Conservation (phyloP, 2,329 filamentous ascomycete genomes). For the Xylaria sp. region DNA sequence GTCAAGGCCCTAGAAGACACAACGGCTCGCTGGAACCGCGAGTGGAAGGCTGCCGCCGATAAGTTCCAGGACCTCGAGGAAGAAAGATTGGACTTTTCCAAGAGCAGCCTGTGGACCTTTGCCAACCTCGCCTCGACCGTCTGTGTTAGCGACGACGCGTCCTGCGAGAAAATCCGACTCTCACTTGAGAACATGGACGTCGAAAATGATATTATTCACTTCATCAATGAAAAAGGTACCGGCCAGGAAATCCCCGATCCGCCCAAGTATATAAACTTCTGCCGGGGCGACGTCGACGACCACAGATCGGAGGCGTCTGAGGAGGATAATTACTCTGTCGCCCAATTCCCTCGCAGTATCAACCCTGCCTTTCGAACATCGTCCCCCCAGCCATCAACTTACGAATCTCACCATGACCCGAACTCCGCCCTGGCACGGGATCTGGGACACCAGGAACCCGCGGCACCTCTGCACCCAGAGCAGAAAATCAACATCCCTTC, state of each 20-base stretch:
- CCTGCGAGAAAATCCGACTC: conserved; percentile 93
- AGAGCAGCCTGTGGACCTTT: conserved; percentile 97
- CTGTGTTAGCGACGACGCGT: conserved; percentile 94
- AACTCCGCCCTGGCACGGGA: conserved; percentile 74
- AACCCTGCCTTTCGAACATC: conserved; percentile 96
- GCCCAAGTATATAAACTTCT: conserved; percentile 99
- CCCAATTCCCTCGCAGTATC: conserved; percentile 92
- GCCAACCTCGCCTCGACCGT: conserved; percentile 97
- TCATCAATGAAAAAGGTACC: conserved; percentile 88
- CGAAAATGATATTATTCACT: conserved; percentile 87
- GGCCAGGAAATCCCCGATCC: conserved; percentile 97
- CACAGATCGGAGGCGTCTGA: conserved; percentile 76
- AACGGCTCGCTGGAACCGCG: conserved; percentile 92
- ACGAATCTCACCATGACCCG: conserved; percentile 89
- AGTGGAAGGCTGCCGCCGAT: conserved; percentile 97
- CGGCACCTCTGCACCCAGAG: conserved; percentile 55
- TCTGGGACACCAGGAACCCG: conserved; percentile 63
- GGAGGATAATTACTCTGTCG: conserved; percentile 89
- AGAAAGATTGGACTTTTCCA: conserved; percentile 94
- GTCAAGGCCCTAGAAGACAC: conserved; percentile 95
- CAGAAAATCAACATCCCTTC: conserved; percentile 54
- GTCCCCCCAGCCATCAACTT: conserved; percentile 91
- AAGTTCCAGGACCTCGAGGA: conserved; percentile 99
- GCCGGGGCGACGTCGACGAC: conserved; percentile 83
- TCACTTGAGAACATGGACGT: conserved; percentile 96